Percentiles rank a stretch among this genome's conserved stretches.
phyloP scores from a whole-genome alignment of 352 stramenopile species.

The Pythium brachiatum region DNA sequence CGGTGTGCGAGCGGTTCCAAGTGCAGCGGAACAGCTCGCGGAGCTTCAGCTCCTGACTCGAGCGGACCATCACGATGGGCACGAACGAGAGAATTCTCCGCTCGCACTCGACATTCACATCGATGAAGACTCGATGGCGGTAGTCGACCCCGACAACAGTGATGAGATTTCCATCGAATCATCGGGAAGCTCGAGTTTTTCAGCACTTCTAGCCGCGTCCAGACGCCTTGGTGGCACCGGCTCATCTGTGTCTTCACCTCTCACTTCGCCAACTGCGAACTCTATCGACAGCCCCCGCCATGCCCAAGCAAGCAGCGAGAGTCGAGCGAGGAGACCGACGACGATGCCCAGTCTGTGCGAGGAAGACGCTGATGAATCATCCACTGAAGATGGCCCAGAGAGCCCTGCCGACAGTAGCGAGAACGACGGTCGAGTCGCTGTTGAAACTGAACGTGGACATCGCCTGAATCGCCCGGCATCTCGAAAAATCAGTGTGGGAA shows the following conservation, averaged over 20 bases:
- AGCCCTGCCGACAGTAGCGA: neutral
- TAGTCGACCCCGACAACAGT: slow-evolving; percentile 1
- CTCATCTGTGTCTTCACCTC: neutral
- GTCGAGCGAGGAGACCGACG: neutral
- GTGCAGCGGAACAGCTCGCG: slow-evolving; percentile 32
- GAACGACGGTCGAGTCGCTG: neutral
- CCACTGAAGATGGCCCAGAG: slow-evolving; percentile 2
- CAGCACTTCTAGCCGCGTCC: slow-evolving; percentile 18
- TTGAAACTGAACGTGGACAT: neutral
- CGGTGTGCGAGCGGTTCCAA: neutral
- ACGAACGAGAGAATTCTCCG: neutral
- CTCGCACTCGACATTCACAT: slow-evolving; percentile 9
- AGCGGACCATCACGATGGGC: slow-evolving; percentile 25
- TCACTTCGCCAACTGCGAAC: neutral
- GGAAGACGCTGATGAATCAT: slow-evolving; percentile 13
- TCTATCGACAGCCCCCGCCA: neutral
- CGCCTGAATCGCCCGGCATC: neutral
- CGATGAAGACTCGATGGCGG: slow-evolving; percentile 10
- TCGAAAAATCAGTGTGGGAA: neutral
- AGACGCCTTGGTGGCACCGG: slow-evolving; percentile 16
- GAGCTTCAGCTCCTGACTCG: slow-evolving; percentile 48
- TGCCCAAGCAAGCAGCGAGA: neutral
- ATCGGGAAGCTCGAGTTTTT: slow-evolving; percentile 11
- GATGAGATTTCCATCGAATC: neutral
- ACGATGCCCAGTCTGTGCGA: slow-evolving; percentile 20